Conservation (phyloP, 2,329 filamentous ascomycete genomes). For the Exophiala spinifera region DNA sequence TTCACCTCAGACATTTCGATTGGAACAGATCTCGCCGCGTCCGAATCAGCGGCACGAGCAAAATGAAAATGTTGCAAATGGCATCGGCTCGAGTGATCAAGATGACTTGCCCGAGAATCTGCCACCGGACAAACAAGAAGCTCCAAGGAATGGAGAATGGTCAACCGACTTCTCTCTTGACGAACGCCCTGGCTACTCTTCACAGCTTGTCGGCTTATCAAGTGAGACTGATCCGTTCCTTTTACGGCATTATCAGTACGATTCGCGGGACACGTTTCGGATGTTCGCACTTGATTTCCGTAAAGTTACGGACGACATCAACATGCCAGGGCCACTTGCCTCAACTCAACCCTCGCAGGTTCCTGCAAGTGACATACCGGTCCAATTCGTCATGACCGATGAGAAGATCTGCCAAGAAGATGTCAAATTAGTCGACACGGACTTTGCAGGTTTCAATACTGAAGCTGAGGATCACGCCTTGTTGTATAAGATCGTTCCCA, state of each 20-base stretch:
- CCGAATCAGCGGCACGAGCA: constrained; percentile 3
- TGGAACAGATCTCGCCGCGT: constrained; percentile 9
- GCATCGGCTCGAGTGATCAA: not conserved
- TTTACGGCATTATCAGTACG: constrained; percentile 14
- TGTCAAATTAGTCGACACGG: constrained; percentile 10
- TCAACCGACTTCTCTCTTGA: constrained; percentile 14
- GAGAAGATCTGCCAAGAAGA: constrained; percentile 13
- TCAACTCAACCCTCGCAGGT: constrained; percentile 2
- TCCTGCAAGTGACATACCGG: constrained; percentile 9
- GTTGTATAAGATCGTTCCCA: constrained; percentile 8
- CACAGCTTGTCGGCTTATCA: constrained; percentile 10
- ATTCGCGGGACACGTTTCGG: constrained; percentile 12
- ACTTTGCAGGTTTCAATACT: constrained; percentile 13
- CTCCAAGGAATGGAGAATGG: constrained; percentile 6
- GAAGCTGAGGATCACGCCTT: constrained; percentile 9
- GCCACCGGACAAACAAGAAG: constrained; percentile 2
- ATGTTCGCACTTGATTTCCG: constrained; percentile 16
- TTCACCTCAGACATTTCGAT: constrained; percentile 11
- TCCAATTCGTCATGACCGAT: constrained; percentile 13
- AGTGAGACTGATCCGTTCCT: constrained; percentile 15
- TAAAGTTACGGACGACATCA: constrained; percentile 9
- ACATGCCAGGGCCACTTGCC: constrained; percentile 1
- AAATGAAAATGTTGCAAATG: not conserved
- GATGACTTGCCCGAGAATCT: constrained; percentile 3
- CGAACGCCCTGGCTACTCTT: constrained; percentile 12